These are phyloP conservation scores for Botrytis elliptica DNA, from an alignment of 2,329 filamentous ascomycete genomes.

Conservation along the genomic window DNA sequence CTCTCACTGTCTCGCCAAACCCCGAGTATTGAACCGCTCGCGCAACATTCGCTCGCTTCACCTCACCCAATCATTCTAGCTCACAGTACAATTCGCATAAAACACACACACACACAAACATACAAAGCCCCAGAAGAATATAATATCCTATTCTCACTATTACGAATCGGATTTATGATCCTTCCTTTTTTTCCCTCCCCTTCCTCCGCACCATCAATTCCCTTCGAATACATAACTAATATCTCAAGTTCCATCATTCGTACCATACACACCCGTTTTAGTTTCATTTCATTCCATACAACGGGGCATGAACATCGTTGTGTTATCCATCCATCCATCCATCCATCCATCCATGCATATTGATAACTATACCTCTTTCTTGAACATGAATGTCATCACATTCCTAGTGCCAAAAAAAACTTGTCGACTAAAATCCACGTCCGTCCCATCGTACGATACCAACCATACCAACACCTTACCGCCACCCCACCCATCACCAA, in stretches of 20 bases:
- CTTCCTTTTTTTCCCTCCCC: not conserved
- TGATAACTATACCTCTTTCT: not conserved
- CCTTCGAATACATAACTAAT: not conserved
- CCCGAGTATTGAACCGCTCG: no score
- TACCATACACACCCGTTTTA: not conserved
- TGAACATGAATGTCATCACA: not conserved
- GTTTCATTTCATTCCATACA: not conserved
- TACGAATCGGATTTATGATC: not conserved
- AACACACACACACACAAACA: not conserved
- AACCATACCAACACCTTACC: constrained; percentile 18
- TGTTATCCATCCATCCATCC: not conserved
- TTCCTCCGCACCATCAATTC: not conserved
- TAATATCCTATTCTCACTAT: constrained; percentile 7
- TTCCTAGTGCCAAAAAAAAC: constrained; percentile 3
- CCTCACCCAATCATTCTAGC: not conserved
- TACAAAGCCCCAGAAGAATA: not conserved
- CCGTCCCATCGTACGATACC: not conserved
- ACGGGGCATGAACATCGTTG: constrained; percentile 1
- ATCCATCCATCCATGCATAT: not conserved
- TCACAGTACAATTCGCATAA: not conserved
- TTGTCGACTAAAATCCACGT: not conserved
- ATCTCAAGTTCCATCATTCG: not conserved
- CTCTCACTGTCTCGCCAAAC: no score
- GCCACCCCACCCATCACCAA: not conserved
- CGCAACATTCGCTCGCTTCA: not conserved